phyloP scores from a whole-genome alignment of 1,139 yeast species.

The Debaryomyces singareniensis region DNA sequence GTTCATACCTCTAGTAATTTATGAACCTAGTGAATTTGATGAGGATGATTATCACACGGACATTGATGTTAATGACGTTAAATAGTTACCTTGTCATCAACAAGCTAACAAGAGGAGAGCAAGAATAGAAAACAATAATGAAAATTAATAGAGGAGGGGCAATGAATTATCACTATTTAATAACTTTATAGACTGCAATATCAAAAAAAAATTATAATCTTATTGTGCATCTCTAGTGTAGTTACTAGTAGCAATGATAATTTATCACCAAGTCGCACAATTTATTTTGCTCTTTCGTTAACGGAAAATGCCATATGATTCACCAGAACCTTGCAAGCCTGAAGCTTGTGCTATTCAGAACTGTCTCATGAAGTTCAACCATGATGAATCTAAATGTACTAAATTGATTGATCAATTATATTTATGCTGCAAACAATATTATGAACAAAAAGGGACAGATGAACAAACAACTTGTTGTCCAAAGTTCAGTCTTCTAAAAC shows the following conservation, averaged over 20 bases:
- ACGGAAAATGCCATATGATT: not conserved
- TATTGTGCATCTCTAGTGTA: not conserved
- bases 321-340: conserved; percentile 52
- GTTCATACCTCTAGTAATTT: conserved; percentile 39
- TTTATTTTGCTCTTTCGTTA: not conserved
- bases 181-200: too few species aligned
- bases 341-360: conserved; percentile 68
- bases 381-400: conserved; percentile 59
- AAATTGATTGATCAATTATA: conserved; percentile 53
- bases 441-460: conserved; percentile 43
- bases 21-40: conserved; percentile 44
- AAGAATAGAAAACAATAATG: too few species aligned
- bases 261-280: not conserved
- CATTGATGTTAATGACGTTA: conserved; percentile 20
- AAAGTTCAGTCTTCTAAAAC: conserved; percentile 43
- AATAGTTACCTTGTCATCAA: conserved; percentile 1
- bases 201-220: too few species aligned
- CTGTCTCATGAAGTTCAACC: conserved; percentile 48
- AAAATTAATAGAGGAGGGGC: too few species aligned
- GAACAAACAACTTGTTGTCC: conserved; percentile 68
- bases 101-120: too few species aligned
- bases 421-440: conserved; percentile 54
- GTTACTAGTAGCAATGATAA: not conserved
- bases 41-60: conserved; percentile 45
- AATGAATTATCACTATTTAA: too few species aligned